phyloP scores from a whole-genome alignment of 768 basidiomycete species.

The Serpula lacrymans region DNA sequence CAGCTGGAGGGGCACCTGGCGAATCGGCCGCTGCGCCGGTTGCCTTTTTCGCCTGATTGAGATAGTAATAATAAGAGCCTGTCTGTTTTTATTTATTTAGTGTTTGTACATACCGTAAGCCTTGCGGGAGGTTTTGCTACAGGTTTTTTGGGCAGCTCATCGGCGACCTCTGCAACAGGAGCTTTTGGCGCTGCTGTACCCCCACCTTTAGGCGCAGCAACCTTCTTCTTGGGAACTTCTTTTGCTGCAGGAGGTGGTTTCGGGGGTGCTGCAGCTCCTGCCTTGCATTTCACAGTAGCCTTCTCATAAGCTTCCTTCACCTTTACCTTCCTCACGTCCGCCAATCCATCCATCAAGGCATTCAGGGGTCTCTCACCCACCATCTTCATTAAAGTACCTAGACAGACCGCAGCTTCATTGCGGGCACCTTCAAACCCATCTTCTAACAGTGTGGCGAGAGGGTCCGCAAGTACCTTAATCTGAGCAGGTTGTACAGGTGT shows the following conservation, averaged over 20 bases:
- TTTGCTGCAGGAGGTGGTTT: slow-evolving; percentile 29
- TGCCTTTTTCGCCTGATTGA: slow-evolving; percentile 52
- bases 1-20: slow-evolving; percentile 22
- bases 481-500: slow-evolving; percentile 69
- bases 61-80: slow-evolving; percentile 1
- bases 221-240: slow-evolving; percentile 36
- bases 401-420: slow-evolving; percentile 81
- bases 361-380: slow-evolving; percentile 90
- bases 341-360: slow-evolving; percentile 78
- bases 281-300: slow-evolving; percentile 87
- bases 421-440: slow-evolving; percentile 89
- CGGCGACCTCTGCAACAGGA: slow-evolving; percentile 20
- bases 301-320: slow-evolving; percentile 93
- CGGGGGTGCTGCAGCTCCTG: slow-evolving; percentile 51
- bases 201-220: slow-evolving; percentile 28
- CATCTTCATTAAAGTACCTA: slow-evolving; percentile 95
- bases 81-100: slow-evolving; percentile 1
- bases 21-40: slow-evolving; percentile 26
- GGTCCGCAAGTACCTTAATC: slow-evolving; percentile 78
- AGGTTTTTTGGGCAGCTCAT: slow-evolving; percentile 36
- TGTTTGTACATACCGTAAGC: slow-evolving; percentile 38
- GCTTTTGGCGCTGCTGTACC: slow-evolving; percentile 25
- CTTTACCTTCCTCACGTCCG: slow-evolving; percentile 85
- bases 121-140: slow-evolving; percentile 50
- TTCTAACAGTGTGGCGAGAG: slow-evolving; percentile 71